Base-by-base conservation (phyloP, 805 yeast species). In the Metschnikowia colocasiae region DNA sequence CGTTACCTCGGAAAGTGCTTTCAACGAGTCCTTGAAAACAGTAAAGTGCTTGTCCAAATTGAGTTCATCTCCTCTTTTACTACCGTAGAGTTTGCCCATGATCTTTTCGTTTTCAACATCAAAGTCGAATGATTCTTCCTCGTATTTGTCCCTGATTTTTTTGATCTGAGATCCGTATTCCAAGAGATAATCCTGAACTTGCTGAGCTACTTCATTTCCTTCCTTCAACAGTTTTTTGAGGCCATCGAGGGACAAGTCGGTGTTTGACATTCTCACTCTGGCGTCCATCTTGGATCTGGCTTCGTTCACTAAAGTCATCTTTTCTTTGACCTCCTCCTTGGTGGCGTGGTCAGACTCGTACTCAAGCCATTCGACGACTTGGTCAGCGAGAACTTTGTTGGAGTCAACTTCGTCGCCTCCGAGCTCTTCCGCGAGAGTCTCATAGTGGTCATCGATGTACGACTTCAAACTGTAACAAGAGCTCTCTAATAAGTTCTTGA, bases 311-410 rank as follows among this genome's bases (percentile, higher is more conserved):
- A 53, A 55, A n/a, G 51, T 45, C 18, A 59, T 43, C 51, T 66
- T 71, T 8, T 47, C 58, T 37, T 57, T 45, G 10, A 71, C 50
- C 5, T 63, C 68, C 3, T 59, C 59, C 18, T 60, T 13, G 3
- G 63, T 52, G 1, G 86, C 77, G 19, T 67, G 71, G 45, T 78
- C 85, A 31, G 87, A 75, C 15, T 81, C 89, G 56, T 78, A 80
- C 42, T 88, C 95, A 32, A 89, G 68, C 96, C 96, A 88, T 49
- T 85, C 92, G 39, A 86, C 66, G 22, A 72, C 65, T 9, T 79
- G 81, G 13, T 69, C 47, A 4, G 84, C 78, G 5, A 68, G 51
- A 0, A 44, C 30, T 25, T 55, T 48, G 46, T 52, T 22, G 26
- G 62, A 55, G 4, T 68, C 73, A 5, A 79, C 50, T 32, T 72